Conservation (phyloP, 371 early-diverging fungal species). For the Thermomucor indicae-seudaticae region DNA sequence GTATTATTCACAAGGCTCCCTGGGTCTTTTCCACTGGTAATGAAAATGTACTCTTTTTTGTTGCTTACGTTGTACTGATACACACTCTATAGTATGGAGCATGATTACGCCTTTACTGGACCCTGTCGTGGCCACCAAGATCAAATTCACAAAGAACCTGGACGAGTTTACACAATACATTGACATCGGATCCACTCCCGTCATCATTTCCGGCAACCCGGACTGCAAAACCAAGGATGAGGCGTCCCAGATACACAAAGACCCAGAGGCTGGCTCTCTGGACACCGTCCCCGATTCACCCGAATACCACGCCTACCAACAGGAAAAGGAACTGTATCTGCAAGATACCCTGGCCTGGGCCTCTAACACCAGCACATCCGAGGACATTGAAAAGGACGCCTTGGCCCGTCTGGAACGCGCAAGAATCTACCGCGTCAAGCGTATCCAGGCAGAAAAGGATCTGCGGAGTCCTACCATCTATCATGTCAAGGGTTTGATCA, state of each 20-base stretch:
- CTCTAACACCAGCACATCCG: constrained; percentile 5
- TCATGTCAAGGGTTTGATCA: constrained; percentile 20
- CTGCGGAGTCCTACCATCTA: constrained; percentile 29
- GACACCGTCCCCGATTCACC: constrained; percentile 8
- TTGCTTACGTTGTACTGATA: too few relatives aligned
- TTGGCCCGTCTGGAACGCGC: constrained; percentile 18
- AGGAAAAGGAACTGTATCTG: constrained; percentile 10
- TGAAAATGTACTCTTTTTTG: too few relatives aligned
- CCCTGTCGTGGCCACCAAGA: constrained; percentile 84
- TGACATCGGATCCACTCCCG: constrained; percentile 26
- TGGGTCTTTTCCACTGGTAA: constrained; percentile 71
- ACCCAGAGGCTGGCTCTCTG: constrained; percentile 26
- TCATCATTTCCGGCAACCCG: constrained; percentile 21
- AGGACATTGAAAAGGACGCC: constrained; percentile 9
- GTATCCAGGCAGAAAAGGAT: constrained; percentile 33
- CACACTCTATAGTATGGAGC: constrained; percentile 55
- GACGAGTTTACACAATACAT: constrained; percentile 64
- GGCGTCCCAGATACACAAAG: constrained; percentile 6
- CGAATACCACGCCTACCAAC: constrained; percentile 12
- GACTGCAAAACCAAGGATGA: constrained; percentile 26
- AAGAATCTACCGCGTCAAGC: constrained; percentile 19
- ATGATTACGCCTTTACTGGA: constrained; percentile 75
- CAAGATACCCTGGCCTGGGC: constrained; percentile 23
- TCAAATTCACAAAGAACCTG: constrained; percentile 66
- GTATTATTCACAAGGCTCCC: constrained; percentile 80